Base-by-base conservation (phyloP, 1,284 basidiomycete species). In the Mycosarcoma maydis region DNA sequence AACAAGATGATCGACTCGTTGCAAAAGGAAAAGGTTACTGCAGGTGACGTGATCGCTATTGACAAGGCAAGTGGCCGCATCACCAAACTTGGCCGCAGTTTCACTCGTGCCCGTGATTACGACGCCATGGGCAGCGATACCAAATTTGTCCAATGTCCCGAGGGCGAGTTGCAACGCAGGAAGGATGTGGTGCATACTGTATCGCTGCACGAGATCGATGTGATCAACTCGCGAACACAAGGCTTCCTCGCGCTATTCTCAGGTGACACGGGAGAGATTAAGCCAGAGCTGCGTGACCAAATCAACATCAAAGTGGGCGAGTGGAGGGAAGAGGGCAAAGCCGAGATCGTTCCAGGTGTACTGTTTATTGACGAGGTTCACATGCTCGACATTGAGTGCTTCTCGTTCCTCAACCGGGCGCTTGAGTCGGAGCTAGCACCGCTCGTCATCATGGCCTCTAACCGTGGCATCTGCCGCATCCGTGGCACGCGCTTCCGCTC, bases 341-440 rank as follows among this genome's bases (percentile, higher is more conserved):
- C 95, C 4, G 93, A 95, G 82, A 94, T 98, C 60, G 91, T 98
- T 4, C 95, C 95, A 37, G 95, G 95, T 41, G 79, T 96, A 6
- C 50, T 82, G 53, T 91, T 87, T 40, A 68, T 81, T 47, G 80
- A 81, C 50, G 80, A 81, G 38, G 94, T 97, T 16, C 96, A 98
- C 85, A 98, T 98, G 95, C 89, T 98, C 68, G 95, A 98, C 83
- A 96, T 98, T 69, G 95, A 98, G 83, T 98, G 95, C 82, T 98
- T 98, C 86, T 96, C 94, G 8, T 98, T 95, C 87, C 86, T 98
- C 65, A 98, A 98, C 83, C 88, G 95, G 38, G 95, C 95, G 6
- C 86, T 98, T 42, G 95, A 98, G 82, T 90, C 90, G 67, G 94
- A 96, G 71, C 86, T 98, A 4, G 90, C 94, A 1, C 95, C 95